A percentile compares a stretch with the other conserved stretches of the same genome.
These are phyloP conservation scores for Microbotryomycetes sp. DNA, from an alignment of 1,284 basidiomycete species.

Conservation along the genomic window DNA sequence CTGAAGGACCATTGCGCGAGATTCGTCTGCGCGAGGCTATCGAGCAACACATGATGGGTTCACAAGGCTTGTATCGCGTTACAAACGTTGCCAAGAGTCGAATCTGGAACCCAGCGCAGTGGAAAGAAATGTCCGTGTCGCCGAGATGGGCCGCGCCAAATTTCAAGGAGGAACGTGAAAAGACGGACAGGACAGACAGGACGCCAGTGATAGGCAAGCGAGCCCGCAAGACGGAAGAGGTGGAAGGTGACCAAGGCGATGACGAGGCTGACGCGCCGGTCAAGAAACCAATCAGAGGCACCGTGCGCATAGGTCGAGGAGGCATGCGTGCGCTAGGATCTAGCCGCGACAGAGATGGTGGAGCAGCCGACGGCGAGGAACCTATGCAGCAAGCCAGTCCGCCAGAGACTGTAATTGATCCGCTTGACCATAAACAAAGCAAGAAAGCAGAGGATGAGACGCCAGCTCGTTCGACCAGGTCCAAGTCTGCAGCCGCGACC, in stretches of 20 bases:
- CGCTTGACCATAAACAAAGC: not conserved
- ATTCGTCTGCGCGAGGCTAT: conserved; percentile 77
- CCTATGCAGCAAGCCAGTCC: not conserved
- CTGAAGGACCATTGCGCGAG: conserved; percentile 56
- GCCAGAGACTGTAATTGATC: not conserved
- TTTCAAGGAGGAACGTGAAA: conserved; percentile 16
- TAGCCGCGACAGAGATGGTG: too few relatives aligned
- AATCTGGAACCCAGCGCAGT: conserved; percentile 41
- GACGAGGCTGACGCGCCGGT: not conserved
- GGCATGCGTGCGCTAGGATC: not conserved
- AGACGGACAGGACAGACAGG: conserved; percentile 23
- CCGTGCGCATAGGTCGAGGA: not conserved
- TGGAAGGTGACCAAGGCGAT: conserved; percentile 1
- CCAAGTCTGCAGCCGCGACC: not conserved
- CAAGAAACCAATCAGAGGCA: not conserved
- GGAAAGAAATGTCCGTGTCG: conserved; percentile 29
- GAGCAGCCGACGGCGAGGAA: not conserved
- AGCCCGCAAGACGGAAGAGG: not conserved
- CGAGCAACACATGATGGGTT: conserved; percentile 82
- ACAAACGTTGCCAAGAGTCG: conserved; percentile 84
- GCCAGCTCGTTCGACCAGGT: not conserved
- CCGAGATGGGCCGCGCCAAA: conserved; percentile 29
- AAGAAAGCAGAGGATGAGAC: not conserved
- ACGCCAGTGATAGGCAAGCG: not conserved
- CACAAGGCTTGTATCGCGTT: conserved; percentile 76